Percentiles rank a stretch among this genome's conserved stretches.
Evolutionary conservation across 2,329 filamentous ascomycete genomes (phyloP).

Genomic region (Xylariales sp.): DNA sequence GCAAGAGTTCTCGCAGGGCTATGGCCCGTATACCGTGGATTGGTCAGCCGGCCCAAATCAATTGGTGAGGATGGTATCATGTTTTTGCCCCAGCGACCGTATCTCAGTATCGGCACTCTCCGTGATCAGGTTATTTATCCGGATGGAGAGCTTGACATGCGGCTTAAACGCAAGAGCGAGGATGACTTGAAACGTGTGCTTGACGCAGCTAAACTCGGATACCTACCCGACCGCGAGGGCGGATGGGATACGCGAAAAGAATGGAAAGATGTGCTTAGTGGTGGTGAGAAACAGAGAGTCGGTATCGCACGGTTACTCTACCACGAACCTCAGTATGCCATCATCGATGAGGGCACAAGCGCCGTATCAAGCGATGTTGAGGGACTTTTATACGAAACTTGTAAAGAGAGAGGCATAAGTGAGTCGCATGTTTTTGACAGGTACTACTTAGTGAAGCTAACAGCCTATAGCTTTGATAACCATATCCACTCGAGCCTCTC

Average conservation of each 20-base stretch:
- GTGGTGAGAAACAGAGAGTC: constrained; percentile 97
- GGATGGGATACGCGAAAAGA: constrained; percentile 97
- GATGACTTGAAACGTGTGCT: constrained; percentile 81
- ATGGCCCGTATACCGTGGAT: constrained; percentile 93
- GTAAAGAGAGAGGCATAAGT: constrained; percentile 94
- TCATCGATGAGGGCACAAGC: constrained; percentile 95
- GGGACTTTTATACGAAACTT: constrained; percentile 89
- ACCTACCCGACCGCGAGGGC: constrained; percentile 90
- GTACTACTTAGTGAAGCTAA: constrained; percentile 34
- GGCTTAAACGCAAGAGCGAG: constrained; percentile 80
- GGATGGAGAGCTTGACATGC: constrained; percentile 95
- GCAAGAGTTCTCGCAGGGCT: constrained; percentile 88
- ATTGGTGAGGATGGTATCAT: constrained; percentile 92
- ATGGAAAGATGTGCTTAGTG: constrained; percentile 98
- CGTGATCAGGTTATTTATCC: constrained; percentile 98
- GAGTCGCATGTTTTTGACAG: constrained; percentile 52
- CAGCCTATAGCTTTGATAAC: constrained; percentile 81
- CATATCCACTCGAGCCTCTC: constrained; percentile 90
- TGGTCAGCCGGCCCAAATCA: constrained; percentile 86
- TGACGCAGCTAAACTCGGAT: constrained; percentile 86
- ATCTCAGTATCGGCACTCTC: constrained; percentile 90
- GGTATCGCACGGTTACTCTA: constrained; percentile 90
- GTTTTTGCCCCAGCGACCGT: constrained; percentile 95
- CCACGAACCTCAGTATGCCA: constrained; percentile 93
- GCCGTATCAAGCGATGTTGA: constrained; percentile 96